Percentiles rank a stretch among this genome's conserved stretches.
Conservation (phyloP, 2,329 filamentous ascomycete genomes). For the Pezicula rhizophila region DNA sequence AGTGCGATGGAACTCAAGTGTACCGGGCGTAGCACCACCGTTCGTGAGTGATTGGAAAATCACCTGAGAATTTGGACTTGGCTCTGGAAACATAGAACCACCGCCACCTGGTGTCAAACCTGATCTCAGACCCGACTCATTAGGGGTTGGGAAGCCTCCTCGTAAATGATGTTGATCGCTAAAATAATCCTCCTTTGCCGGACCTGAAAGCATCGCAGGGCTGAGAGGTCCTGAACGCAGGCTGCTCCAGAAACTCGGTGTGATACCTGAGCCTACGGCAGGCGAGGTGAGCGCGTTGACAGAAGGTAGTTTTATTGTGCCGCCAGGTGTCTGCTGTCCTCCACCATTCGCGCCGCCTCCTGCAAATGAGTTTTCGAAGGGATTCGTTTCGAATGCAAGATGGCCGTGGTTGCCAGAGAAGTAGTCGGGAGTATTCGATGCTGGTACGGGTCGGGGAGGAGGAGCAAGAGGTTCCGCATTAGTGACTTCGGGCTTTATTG, state of each 20-base stretch:
- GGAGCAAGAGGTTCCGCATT: constrained; percentile 64
- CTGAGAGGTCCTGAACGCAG: constrained; percentile 88
- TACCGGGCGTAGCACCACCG: constrained; percentile 81
- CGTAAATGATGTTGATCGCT: constrained; percentile 71
- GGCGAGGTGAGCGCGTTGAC: constrained; percentile 90
- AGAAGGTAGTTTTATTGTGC: constrained; percentile 69
- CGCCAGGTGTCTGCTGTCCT: constrained; percentile 70
- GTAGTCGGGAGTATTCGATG: constrained; percentile 59
- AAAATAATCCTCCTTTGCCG: constrained; percentile 75
- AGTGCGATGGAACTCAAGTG: constrained; percentile 90
- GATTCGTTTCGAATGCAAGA: constrained; percentile 81
- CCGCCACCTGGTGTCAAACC: constrained; percentile 91
- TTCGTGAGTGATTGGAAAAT: constrained; percentile 73
- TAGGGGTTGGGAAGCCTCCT: constrained; percentile 86
- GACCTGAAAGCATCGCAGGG: constrained; percentile 94
- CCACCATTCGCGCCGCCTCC: constrained; percentile 34
- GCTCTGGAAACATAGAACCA: constrained; percentile 93
- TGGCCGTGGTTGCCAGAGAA: constrained; percentile 53
- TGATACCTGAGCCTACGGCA: constrained; percentile 67
- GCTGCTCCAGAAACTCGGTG: constrained; percentile 74
- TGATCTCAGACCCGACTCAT: constrained; percentile 89
- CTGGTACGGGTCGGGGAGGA: constrained; percentile 57
- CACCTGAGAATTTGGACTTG: constrained; percentile 80
- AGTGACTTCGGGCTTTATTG: constrained; percentile 43
- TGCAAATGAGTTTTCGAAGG: constrained; percentile 92